Conservation (phyloP, 129 eudicot genomes). For the Pulicaria dysenterica region DNA sequence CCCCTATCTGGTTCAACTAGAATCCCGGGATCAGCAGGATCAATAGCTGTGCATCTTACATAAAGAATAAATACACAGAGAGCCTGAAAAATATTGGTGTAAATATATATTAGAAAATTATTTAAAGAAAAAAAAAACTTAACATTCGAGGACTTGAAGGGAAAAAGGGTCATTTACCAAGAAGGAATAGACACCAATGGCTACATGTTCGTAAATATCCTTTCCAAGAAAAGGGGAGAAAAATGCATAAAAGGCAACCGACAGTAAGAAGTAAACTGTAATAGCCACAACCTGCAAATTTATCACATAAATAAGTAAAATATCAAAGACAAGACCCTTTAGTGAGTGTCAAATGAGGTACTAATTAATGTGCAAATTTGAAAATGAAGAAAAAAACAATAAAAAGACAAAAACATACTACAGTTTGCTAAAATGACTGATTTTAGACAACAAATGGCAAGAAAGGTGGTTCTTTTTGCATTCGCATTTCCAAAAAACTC, state of each 20-base stretch:
- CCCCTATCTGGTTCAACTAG: conserved; percentile 57
- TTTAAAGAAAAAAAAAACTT: too few species aligned
- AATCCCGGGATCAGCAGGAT: conserved; percentile 97
- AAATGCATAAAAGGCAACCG: conserved; percentile 93
- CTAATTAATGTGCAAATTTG: neutral
- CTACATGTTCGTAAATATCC: conserved; percentile 64
- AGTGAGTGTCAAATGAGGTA: neutral
- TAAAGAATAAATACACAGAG: conserved; percentile 78
- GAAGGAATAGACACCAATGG: conserved; percentile 71
- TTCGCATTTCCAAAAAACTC: neutral
- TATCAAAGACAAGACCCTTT: conserved; percentile 1
- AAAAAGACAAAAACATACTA: neutral
- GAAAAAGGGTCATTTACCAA: conserved; percentile 62
- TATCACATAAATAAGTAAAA: conserved; percentile 12
- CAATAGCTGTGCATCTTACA: conserved; percentile 84
- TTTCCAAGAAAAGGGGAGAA: conserved; percentile 96
- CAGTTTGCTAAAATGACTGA: neutral
- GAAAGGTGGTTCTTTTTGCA: neutral
- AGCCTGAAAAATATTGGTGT: conserved; percentile 55
- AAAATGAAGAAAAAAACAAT: neutral
- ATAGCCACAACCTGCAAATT: conserved; percentile 85
- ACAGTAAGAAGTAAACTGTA: conserved; percentile 81
- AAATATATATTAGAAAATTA: conserved; percentile 5
- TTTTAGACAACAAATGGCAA: conserved; percentile 3
- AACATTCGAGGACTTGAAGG: conserved; percentile 9